Evolutionary conservation across 1,284 basidiomycete genomes (phyloP).

Genomic region (Malassezia brasiliensis): DNA sequence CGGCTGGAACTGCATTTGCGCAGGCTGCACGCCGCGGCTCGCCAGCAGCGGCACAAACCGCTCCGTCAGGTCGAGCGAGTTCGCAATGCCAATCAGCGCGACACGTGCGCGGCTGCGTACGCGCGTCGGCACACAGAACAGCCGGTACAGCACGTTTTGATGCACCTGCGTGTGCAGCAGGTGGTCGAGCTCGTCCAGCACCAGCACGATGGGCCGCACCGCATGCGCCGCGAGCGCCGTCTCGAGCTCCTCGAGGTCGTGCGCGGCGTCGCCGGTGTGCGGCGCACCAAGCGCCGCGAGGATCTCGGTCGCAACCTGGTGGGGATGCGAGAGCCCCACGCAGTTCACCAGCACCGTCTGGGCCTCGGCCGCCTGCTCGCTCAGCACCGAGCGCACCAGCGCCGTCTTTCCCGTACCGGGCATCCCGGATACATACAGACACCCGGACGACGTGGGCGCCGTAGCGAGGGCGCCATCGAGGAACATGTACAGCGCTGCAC

Average conservation of each 20-base stretch:
- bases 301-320: constrained; percentile 33
- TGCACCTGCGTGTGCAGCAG: constrained; percentile 39
- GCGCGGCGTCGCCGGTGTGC: constrained; percentile 9
- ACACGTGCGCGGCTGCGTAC: constrained; percentile 11
- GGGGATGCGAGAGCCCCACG: constrained; percentile 44
- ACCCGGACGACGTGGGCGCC: constrained; percentile 17
- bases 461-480: constrained; percentile 26
- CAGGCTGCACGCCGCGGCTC: constrained; percentile 40
- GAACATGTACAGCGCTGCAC: constrained; percentile 38
- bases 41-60: constrained; percentile 39
- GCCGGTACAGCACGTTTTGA: constrained; percentile 47
- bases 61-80: constrained; percentile 45
- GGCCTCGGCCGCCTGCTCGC: constrained; percentile 20
- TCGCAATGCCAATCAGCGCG: constrained; percentile 32
- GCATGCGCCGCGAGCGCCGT: constrained; percentile 21
- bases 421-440: constrained; percentile 50
- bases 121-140: constrained; percentile 35
- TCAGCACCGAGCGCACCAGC: constrained; percentile 46
- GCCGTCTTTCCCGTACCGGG: constrained; percentile 52
- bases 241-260: constrained; percentile 12
- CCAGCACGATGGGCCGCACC: constrained; percentile 34
- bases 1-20: constrained; percentile 49
- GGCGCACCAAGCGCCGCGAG: constrained; percentile 26
- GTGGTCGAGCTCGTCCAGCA: constrained; percentile 52
- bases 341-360: constrained; percentile 48